Base-by-base conservation (phyloP, 768 basidiomycete genomes). In the Flagelloscypha sp. region DNA sequence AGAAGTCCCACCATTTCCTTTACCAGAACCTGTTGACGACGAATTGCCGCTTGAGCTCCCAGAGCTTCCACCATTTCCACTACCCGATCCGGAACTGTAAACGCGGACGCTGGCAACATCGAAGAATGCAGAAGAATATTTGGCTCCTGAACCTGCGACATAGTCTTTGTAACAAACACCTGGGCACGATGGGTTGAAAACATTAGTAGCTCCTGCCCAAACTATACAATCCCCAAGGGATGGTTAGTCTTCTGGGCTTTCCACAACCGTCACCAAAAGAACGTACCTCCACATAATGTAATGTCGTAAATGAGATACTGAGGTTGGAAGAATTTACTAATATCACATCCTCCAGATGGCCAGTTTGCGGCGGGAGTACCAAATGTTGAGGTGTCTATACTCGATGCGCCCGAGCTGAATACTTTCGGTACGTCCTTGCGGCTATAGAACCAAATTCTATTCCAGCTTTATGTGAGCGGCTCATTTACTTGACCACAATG, bases 291-390 rank as follows among this genome's bases (percentile, higher is more conserved):
- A 40, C 79, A 81, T 7, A 82, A 63, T 0, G 80, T 82, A 13
- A 76, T 85, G 27, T 82, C 68, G 17, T 86, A 66, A 7, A 84
- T 72, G 12, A 86, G 59, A 23, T 72, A 63, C 44, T 86, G 82
- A 6, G 76, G 71, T 21, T 70, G 59, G 53, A 84, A 82, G 55
- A 65, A 79, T 27, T 63, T 37, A 10, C 59, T 57, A 16, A 75
- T 58, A 30, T 72, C 55, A 52, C 85, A 87, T 2, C 63, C 62
- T 3, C 62, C 49, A 2, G 64, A 49, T 1, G 76, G 72, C 57
- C 77, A 87, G 19, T 76, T 69, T 1, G 75, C 81, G 4, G 75
- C 68, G 0, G 87, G 86, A 20, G 59, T 56, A 1, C 84, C 84
- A 43, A 84, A 60, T 4, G 64, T 62, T 6, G 69, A 53, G 2